A percentile compares a stretch with the other conserved stretches of the same genome.
These are phyloP conservation scores for Pyrenophora teres DNA, from an alignment of 2,329 filamentous ascomycete species.

Conservation along the genomic window DNA sequence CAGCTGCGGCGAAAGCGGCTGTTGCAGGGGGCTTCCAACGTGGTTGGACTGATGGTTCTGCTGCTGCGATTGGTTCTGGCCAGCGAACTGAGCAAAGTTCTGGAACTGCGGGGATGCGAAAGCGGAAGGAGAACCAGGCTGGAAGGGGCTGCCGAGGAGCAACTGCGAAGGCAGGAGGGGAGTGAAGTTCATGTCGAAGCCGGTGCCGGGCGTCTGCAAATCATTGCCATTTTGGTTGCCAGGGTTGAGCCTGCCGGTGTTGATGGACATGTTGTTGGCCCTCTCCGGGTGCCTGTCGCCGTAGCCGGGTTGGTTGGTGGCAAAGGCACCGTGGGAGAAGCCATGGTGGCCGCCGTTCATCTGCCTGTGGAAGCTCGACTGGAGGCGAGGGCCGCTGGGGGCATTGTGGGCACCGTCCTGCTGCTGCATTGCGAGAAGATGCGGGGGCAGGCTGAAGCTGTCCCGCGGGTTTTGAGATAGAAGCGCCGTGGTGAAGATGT, in stretches of 20 bases:
- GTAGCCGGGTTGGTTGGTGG: slow-evolving; percentile 80
- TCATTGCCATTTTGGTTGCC: slow-evolving; percentile 67
- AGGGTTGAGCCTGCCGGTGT: slow-evolving; percentile 71
- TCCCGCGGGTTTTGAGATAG: slow-evolving; percentile 78
- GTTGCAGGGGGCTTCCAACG: slow-evolving; percentile 72
- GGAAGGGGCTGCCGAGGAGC: slow-evolving; percentile 93
- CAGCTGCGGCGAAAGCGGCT: slow-evolving; percentile 74
- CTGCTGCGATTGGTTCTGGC: slow-evolving; percentile 62
- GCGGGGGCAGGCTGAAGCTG: slow-evolving; percentile 80
- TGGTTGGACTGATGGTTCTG: slow-evolving; percentile 65
- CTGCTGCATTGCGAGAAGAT: slow-evolving; percentile 91
- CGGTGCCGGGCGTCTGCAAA: slow-evolving; percentile 83
- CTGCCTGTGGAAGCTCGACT: slow-evolving; percentile 76
- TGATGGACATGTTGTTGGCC: slow-evolving; percentile 87
- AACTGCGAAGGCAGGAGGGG: slow-evolving; percentile 93
- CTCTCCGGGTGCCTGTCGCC: slow-evolving; percentile 84
- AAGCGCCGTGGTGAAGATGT: slow-evolving; percentile 76
- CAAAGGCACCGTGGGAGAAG: slow-evolving; percentile 91
- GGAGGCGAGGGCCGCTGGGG: slow-evolving; percentile 59
- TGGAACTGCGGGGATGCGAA: slow-evolving; percentile 94
- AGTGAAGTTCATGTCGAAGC: slow-evolving; percentile 98
- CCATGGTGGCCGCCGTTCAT: slow-evolving; percentile 71
- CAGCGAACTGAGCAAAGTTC: slow-evolving; percentile 71
- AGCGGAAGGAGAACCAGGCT: slow-evolving; percentile 87
- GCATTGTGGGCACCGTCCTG: slow-evolving; percentile 68